phyloP scores from a whole-genome alignment of 148 eudicot species.

The Hydrangea macrophylla region DNA sequence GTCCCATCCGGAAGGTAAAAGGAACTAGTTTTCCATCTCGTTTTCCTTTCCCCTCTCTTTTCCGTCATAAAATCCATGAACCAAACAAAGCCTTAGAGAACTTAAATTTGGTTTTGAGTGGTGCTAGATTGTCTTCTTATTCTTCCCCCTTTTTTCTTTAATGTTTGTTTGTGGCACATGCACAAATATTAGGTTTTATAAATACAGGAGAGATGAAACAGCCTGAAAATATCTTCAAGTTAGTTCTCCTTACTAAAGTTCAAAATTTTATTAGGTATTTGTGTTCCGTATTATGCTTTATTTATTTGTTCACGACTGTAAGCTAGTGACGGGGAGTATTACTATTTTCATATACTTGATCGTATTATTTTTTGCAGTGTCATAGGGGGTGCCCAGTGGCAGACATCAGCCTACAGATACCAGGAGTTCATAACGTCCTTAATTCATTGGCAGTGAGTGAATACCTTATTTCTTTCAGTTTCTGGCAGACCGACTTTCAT shows the following conservation, averaged over 20 bases:
- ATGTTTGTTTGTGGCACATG: neutral
- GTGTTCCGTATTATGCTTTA: neutral
- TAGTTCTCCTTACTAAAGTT: neutral
- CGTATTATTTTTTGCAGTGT: slow-evolving; percentile 1
- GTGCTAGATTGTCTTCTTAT: neutral
- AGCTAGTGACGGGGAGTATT: neutral
- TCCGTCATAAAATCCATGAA: no score
- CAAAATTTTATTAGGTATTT: neutral
- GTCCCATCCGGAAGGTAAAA: no score
- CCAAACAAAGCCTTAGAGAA: no score
- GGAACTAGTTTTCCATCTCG: no score
- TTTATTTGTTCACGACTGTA: neutral
- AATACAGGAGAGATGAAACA: neutral
- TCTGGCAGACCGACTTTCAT: neutral
- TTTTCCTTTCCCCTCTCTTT: no score
- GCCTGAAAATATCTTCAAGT: neutral
- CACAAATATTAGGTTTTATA: neutral
- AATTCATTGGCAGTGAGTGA: slow-evolving; percentile 20
- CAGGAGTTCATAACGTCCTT: slow-evolving; percentile 16
- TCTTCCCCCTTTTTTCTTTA: neutral
- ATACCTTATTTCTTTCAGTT: neutral
- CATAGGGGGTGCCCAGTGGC: slow-evolving; percentile 8
- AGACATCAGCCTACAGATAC: slow-evolving; percentile 16
- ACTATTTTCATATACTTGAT: no score
- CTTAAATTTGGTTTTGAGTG: neutral